A percentile compares a stretch with the other conserved stretches of the same genome.
Conservation (phyloP, 2,329 filamentous ascomycete genomes). For the Exophiala dermatitidis region DNA sequence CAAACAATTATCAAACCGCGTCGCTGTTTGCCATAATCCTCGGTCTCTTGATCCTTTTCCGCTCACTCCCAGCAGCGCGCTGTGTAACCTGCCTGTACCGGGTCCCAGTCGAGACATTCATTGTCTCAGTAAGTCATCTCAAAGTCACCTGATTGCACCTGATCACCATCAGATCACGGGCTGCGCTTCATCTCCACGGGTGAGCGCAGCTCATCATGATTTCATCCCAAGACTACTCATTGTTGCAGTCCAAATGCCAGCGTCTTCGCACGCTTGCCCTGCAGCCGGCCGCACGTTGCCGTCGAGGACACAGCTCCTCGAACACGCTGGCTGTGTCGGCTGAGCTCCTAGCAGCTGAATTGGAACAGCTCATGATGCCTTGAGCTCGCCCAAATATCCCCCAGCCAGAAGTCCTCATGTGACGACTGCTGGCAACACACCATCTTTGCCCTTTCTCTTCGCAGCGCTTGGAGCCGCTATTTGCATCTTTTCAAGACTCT, state of each 20-base stretch:
- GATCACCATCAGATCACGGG: slow-evolving; percentile 11
- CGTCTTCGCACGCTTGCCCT: neutral
- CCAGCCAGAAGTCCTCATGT: slow-evolving; percentile 16
- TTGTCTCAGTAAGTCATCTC: slow-evolving; percentile 7
- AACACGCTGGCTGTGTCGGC: neutral
- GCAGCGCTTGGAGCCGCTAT: neutral
- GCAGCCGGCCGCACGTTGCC: neutral
- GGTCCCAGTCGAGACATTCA: neutral
- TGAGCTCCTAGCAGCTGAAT: neutral
- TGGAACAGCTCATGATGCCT: neutral
- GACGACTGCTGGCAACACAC: slow-evolving; percentile 17
- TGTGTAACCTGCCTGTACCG: slow-evolving; percentile 5
- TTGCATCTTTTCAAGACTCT: neutral
- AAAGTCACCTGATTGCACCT: slow-evolving; percentile 22
- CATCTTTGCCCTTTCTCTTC: slow-evolving; percentile 8
- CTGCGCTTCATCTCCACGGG: slow-evolving; percentile 10
- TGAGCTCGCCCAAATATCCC: neutral
- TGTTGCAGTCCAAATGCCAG: neutral
- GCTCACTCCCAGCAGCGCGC: neutral
- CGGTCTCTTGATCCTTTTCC: neutral
- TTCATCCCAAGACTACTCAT: neutral
- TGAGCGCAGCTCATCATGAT: slow-evolving; percentile 8
- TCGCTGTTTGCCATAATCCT: neutral
- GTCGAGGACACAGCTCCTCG: neutral
- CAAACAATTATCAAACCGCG: neutral